Conservation (phyloP, 1,284 basidiomycete genomes). For the Taiwanofungus camphoratus region DNA sequence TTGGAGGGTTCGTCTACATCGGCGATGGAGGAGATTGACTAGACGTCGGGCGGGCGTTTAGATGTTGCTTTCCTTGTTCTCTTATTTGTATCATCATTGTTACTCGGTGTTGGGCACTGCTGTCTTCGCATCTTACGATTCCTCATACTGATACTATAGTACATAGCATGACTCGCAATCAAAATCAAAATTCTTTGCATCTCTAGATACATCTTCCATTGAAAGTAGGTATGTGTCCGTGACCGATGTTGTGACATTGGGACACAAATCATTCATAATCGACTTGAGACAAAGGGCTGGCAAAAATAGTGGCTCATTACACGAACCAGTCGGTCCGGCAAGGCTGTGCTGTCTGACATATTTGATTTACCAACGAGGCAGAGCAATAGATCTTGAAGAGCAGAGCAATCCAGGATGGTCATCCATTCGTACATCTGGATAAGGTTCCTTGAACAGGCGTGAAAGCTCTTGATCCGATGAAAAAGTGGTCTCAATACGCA, state of each 20-base stretch:
- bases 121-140: slow-evolving; percentile 21
- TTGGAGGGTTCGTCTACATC: slow-evolving; percentile 58
- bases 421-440: too few relatives aligned
- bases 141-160: slow-evolving; percentile 15
- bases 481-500: too few relatives aligned
- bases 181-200: slow-evolving; percentile 15
- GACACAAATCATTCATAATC: not conserved
- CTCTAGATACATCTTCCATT: slow-evolving; percentile 1
- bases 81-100: slow-evolving; percentile 18
- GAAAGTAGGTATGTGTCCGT: too few relatives aligned
- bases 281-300: not conserved
- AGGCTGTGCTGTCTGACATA: too few relatives aligned
- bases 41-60: slow-evolving; percentile 26
- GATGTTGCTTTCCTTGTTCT: slow-evolving; percentile 14
- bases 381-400: too few relatives aligned
- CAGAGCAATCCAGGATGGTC: too few relatives aligned
- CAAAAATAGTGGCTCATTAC: too few relatives aligned
- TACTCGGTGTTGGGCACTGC: slow-evolving; percentile 17
- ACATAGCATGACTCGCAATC: slow-evolving; percentile 17
- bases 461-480: too few relatives aligned
- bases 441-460: too few relatives aligned
- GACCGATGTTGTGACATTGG: too few relatives aligned
- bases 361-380: too few relatives aligned
- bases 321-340: too few relatives aligned
- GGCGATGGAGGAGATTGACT: slow-evolving; percentile 86